A percentile compares a stretch with the other conserved stretches of the same genome.
Conservation (phyloP, 495 filamentous ascomycete species). For the Talaromyces ruber region DNA sequence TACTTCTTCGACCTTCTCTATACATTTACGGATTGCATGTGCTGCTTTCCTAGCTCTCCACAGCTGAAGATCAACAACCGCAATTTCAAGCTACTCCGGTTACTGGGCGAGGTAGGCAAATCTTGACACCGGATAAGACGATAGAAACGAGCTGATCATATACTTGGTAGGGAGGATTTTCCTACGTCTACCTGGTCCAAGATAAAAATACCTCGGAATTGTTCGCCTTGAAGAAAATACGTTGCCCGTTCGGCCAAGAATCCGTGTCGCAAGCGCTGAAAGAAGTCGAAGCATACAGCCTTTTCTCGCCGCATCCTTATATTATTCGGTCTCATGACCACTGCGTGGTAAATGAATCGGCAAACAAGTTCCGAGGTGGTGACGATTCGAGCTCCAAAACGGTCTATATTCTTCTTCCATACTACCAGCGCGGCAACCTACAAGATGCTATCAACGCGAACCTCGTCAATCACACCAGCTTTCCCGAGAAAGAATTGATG, state of each 20-base stretch:
- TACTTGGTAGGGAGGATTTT: constrained; percentile 72
- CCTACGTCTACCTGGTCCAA: constrained; percentile 97
- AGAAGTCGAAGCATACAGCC: constrained; percentile 92
- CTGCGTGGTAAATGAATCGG: constrained; percentile 52
- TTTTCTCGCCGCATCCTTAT: constrained; percentile 72
- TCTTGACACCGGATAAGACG: not conserved
- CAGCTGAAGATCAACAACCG: constrained; percentile 91
- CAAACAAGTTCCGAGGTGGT: constrained; percentile 49
- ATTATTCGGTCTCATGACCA: constrained; percentile 92
- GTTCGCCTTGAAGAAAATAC: constrained; percentile 96
- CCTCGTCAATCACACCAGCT: constrained; percentile 88
- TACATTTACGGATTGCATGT: constrained; percentile 86
- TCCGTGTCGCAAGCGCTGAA: constrained; percentile 89
- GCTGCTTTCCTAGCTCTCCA: constrained; percentile 88
- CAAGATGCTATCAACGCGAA: constrained; percentile 99
- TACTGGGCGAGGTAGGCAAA: constrained; percentile 71
- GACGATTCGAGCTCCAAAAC: constrained; percentile 68
- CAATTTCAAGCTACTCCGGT: constrained; percentile 87
- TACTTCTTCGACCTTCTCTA: constrained; percentile 83
- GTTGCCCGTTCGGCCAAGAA: constrained; percentile 94
- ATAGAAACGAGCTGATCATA: not conserved
- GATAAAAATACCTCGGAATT: constrained; percentile 71
- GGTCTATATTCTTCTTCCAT: constrained; percentile 91
- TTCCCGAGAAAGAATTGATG: constrained; percentile 86
- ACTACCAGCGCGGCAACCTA: constrained; percentile 88